Evolutionary conservation across 148 eudicot genomes (phyloP), one percentile per base, ranked within the genome.

Genomic region (Polygonum aviculare): DNA sequence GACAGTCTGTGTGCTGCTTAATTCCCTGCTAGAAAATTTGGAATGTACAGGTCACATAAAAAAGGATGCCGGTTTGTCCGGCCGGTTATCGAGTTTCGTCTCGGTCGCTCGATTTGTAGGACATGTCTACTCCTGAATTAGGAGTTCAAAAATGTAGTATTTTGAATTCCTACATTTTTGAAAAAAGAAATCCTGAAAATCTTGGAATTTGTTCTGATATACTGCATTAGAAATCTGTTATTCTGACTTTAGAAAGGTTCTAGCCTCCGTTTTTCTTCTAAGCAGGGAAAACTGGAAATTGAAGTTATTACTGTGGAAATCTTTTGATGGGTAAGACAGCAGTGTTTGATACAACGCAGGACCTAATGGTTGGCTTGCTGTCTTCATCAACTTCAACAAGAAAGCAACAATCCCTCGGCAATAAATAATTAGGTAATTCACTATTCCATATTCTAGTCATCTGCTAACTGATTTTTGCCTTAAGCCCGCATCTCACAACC

Each of bases 301-400:
- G 12, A 7, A 19, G 63, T 22, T 19, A 7, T 19, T 3, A 22
- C 69, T 22, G 35, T 60, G 35, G 69, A 60, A 67, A 67, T 67
- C 41, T 67, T 35, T 3, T 14, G 45, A 36, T 14, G 72, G 72
- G 72, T 67, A 38, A 67, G 36, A 36, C 45, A 35, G 72, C 21
- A 67, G 44, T 67, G 45, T 67, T 67, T 44, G 71, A 67, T 67
- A 67, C 21, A 36, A 67, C 71, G 19, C 71, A 67, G n/a, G 44
- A 67, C 72, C 72, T 67, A 67, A 67, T 67, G 72, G 72, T 67
- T 67, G 72, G 72, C 72, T 67, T 15, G 72, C 21, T 67, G 72
- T 67, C 72, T 18, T 67, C 36, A 67, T 67, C 72, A 36, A 67
- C 45, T 10, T 67, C 72, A 36, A 67, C 45, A 67, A 67, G 44